These are phyloP conservation scores for Dioscorea dumetorum DNA, from an alignment of 106 monocot species.

Conservation along the genomic window DNA sequence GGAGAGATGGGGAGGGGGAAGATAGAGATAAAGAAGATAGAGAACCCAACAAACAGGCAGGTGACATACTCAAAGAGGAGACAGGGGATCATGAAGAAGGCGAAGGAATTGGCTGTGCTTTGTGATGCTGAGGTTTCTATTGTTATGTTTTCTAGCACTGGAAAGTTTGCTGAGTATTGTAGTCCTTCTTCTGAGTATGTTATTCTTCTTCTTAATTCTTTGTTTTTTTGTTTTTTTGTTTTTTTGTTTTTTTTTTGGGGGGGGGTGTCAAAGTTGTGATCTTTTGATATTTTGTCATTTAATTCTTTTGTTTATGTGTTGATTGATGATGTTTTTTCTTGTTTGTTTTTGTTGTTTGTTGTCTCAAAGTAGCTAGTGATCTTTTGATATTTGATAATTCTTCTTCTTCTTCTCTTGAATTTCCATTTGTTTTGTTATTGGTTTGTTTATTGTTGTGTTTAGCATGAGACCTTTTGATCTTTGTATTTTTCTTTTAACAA, in stretches of 20 bases:
- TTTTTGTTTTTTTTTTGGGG: no score
- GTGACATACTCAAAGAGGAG: conserved; percentile 93
- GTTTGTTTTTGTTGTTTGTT: no score
- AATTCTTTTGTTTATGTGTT: neutral
- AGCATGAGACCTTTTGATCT: no score
- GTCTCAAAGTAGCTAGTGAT: no score
- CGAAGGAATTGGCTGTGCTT: conserved; percentile 78
- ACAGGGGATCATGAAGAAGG: conserved; percentile 84
- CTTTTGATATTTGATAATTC: no score
- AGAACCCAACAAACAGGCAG: conserved; percentile 87
- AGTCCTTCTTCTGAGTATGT: conserved; percentile 71
- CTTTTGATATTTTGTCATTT: neutral
- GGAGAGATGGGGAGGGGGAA: conserved; percentile 75
- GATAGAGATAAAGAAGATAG: conserved; percentile 96
- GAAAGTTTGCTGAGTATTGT: conserved; percentile 74
- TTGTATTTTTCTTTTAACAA: no score
- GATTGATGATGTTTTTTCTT: no score
- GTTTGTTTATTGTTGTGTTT: no score
- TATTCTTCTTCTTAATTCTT: neutral
- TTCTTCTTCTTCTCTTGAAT: no score
- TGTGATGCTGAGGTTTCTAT: conserved; percentile 80
- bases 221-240: neutral
- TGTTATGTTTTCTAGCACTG: conserved; percentile 80
- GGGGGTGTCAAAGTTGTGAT: no score
- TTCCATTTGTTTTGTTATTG: no score